These are phyloP conservation scores for Macrolepiota albuminosa DNA, from an alignment of 768 basidiomycete genomes.

Conservation along the genomic window DNA sequence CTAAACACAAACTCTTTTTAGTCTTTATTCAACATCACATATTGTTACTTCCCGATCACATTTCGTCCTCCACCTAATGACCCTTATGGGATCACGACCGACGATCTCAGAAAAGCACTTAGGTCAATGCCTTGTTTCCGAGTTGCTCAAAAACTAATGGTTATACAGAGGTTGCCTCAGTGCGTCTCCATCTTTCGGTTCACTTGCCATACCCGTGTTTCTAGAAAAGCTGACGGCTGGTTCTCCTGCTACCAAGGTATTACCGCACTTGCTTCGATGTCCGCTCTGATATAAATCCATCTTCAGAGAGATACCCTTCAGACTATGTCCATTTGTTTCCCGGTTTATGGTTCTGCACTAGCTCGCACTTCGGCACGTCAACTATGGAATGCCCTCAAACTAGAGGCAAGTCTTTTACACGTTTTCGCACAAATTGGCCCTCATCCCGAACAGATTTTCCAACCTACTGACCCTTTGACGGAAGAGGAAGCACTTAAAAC, in stretches of 20 bases:
- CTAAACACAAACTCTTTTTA: slow-evolving; percentile 22
- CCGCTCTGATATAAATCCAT: neutral
- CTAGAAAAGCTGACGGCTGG: slow-evolving; percentile 88
- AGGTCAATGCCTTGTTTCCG: slow-evolving; percentile 9
- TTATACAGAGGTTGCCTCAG: slow-evolving; percentile 57
- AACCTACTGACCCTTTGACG: slow-evolving; percentile 76
- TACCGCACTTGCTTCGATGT: neutral
- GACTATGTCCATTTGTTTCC: slow-evolving; percentile 72
- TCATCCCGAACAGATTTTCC: slow-evolving; percentile 65
- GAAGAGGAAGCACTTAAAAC: slow-evolving; percentile 72
- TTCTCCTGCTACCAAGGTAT: slow-evolving; percentile 78
- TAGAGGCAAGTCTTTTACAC: slow-evolving; percentile 60
- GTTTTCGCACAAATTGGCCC: neutral
- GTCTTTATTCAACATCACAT: slow-evolving; percentile 91
- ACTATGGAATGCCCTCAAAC: slow-evolving; percentile 87
- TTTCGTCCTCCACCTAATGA: slow-evolving; percentile 93
- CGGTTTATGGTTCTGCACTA: slow-evolving; percentile 71
- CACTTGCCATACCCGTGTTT: slow-evolving; percentile 81
- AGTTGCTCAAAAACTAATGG: neutral
- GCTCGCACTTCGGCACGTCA: slow-evolving; percentile 63
- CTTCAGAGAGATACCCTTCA: slow-evolving; percentile 84
- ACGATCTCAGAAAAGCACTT: slow-evolving; percentile 74
- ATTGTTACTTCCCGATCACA: slow-evolving; percentile 98
- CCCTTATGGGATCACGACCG: slow-evolving; percentile 86
- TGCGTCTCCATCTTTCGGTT: slow-evolving; percentile 79